These are phyloP conservation scores for Pulveroboletus sp. DNA, from an alignment of 768 basidiomycete genomes.

Conservation along the genomic window DNA sequence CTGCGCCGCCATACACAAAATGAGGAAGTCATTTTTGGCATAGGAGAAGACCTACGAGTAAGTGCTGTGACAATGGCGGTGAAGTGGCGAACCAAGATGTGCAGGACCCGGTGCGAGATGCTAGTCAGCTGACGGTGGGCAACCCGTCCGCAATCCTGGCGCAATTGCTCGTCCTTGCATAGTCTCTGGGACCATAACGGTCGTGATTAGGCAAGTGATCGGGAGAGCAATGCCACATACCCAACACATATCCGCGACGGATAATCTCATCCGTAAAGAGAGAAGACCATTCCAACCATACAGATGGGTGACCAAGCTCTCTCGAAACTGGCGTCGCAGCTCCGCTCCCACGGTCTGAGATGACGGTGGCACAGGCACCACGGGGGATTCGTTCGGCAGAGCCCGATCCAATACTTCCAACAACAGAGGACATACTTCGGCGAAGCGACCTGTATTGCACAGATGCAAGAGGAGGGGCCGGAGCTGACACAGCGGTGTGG, in stretches of 20 bases:
- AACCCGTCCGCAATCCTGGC: slow-evolving; percentile 46
- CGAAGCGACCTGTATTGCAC: slow-evolving; percentile 36
- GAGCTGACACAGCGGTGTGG: slow-evolving; percentile 25
- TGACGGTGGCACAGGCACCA: slow-evolving; percentile 32
- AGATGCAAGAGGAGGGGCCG: slow-evolving; percentile 33
- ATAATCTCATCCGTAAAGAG: slow-evolving; percentile 54
- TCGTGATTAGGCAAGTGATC: slow-evolving; percentile 17
- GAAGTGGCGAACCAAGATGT: slow-evolving; percentile 57
- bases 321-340: slow-evolving; percentile 44
- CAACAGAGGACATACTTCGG: slow-evolving; percentile 40
- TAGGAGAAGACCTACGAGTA: slow-evolving; percentile 37
- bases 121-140: slow-evolving; percentile 48
- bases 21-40: slow-evolving; percentile 6
- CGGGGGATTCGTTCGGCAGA: slow-evolving; percentile 33
- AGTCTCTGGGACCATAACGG: slow-evolving; percentile 45
- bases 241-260: slow-evolving; percentile 44
- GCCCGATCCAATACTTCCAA: slow-evolving; percentile 41
- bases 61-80: slow-evolving; percentile 43
- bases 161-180: slow-evolving; percentile 40
- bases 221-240: slow-evolving; percentile 24
- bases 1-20: slow-evolving; percentile 35
- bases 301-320: slow-evolving; percentile 52
- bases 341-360: slow-evolving; percentile 30
- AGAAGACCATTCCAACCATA: slow-evolving; percentile 60
- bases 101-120: slow-evolving; percentile 54